Percentiles rank a stretch among this genome's conserved stretches.
Conservation (phyloP, 2,329 filamentous ascomycete genomes). For the Leptographium wingfieldii region DNA sequence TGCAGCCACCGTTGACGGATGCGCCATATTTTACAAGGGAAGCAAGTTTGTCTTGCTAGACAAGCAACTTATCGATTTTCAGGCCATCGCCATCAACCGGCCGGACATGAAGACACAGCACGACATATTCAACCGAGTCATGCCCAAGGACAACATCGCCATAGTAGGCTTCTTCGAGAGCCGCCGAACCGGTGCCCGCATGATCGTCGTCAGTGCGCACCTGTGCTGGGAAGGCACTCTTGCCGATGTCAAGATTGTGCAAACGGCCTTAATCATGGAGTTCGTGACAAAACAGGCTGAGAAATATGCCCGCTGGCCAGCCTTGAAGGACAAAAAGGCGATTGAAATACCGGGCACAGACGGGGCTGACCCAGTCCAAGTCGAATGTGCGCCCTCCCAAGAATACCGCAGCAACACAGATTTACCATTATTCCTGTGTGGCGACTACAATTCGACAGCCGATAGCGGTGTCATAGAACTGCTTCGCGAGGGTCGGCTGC, state of each 20-base stretch:
- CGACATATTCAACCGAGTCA: conserved; percentile 96
- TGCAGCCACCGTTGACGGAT: conserved; percentile 82
- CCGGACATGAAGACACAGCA: conserved; percentile 96
- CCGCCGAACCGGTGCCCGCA: conserved; percentile 70
- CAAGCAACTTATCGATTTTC: conserved; percentile 89
- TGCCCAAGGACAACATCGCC: conserved; percentile 96
- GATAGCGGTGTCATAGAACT: conserved; percentile 88
- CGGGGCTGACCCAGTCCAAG: conserved; percentile 33
- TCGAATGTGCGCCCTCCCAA: conserved; percentile 65
- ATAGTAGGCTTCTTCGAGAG: conserved; percentile 90
- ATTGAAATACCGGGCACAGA: conserved; percentile 26
- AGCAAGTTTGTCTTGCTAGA: conserved; percentile 90
- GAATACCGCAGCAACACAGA: conserved; percentile 78
- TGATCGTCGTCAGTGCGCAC: conserved; percentile 91
- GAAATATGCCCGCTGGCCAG: conserved; percentile 65
- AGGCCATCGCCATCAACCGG: conserved; percentile 80
- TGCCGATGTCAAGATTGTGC: conserved; percentile 91
- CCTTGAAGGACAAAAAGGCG: conserved; percentile 69
- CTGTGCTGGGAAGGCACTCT: conserved; percentile 87
- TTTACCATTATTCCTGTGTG: conserved; percentile 82
- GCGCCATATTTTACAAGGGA: conserved; percentile 78
- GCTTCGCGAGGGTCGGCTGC: conserved; percentile 66
- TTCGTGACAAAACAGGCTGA: conserved; percentile 77
- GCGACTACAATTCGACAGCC: conserved; percentile 87
- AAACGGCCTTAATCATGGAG: conserved; percentile 92